A percentile compares a stretch with the other conserved stretches of the same genome.
phyloP scores from a whole-genome alignment of 2,329 filamentous ascomycete genomes.

The Drechslerella dactyloides region DNA sequence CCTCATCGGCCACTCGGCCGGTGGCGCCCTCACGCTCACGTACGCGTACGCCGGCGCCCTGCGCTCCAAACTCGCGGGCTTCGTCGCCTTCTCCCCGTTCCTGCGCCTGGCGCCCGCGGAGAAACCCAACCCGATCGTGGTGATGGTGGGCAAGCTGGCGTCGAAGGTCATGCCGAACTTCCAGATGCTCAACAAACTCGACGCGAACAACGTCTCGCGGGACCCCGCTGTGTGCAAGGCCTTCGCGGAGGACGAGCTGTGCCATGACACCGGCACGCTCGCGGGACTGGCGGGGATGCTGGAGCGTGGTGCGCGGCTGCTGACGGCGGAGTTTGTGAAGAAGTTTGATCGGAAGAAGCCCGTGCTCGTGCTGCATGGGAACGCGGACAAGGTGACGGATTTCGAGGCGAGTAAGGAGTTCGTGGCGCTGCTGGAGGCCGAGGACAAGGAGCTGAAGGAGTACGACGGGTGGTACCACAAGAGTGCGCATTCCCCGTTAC shows the following conservation, averaged over 20 bases:
- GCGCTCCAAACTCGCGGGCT: slow-evolving; percentile 58
- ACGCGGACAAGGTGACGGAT: slow-evolving; percentile 64
- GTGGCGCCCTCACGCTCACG: slow-evolving; percentile 76
- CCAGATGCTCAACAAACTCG: slow-evolving; percentile 72
- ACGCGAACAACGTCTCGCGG: slow-evolving; percentile 69
- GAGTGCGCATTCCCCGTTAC: slow-evolving; percentile 61
- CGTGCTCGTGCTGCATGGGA: slow-evolving; percentile 79
- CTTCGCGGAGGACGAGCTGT: slow-evolving; percentile 70
- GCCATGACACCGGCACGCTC: slow-evolving; percentile 85
- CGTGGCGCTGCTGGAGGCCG: slow-evolving; percentile 65
- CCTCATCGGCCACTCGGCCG: slow-evolving; percentile 90
- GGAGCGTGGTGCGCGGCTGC: slow-evolving; percentile 64
- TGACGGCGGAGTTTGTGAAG: slow-evolving; percentile 58
- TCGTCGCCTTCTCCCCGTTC: slow-evolving; percentile 68
- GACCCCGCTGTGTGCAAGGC: slow-evolving; percentile 69
- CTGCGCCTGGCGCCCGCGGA: slow-evolving; percentile 72
- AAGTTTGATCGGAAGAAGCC: slow-evolving; percentile 63
- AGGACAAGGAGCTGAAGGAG: slow-evolving; percentile 73
- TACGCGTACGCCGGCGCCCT: slow-evolving; percentile 59
- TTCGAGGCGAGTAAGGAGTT: slow-evolving; percentile 70
- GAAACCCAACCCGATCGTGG: slow-evolving; percentile 64
- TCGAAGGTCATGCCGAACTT: slow-evolving; percentile 70
- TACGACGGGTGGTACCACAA: slow-evolving; percentile 84
- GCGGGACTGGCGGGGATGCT: slow-evolving; percentile 78
- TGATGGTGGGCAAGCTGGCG: slow-evolving; percentile 74